Base-by-base conservation (phyloP, 1,284 basidiomycete genomes). In the Cyathus olla region DNA sequence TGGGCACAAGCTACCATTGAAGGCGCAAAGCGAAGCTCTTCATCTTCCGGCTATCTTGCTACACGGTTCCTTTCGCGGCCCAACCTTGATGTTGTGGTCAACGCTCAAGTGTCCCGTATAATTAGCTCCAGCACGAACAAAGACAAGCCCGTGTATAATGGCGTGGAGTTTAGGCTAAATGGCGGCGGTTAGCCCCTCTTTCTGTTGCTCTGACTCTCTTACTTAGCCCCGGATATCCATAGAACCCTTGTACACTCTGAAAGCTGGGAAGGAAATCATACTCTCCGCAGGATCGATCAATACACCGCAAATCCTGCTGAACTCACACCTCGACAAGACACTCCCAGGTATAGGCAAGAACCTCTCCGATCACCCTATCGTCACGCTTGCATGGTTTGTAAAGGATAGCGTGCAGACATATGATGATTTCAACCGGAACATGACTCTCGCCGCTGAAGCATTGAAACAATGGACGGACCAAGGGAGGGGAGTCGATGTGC, bases 281-380 rank as follows among this genome's bases (percentile, higher is more conserved):
- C 52, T 72, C 10, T 72, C 77, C 24, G 76, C 76, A 4, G 77
- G 74, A 4, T 57, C 59, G 19, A 59, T 75, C 19, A 65, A 66
- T 19, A 76, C 79, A 0, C 80, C 80, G 3, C 71, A 74, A 8
- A 70, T 82, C 17, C 75, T 83, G 0, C 68, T 79, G 61, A 74
- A 78, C 28, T 81, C 80, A 8, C 80, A 81, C 19, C 77, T 82
- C 51, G 80, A 80, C 57, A 53, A 55, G 2, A 64, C 72, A 3
- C 29, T 77, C 2, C 73, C 75, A 24, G 74, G 70, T 2, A 81
- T 82, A 9, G 80, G 80, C 1, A 69, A 74, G 56, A 83, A 82
- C 60, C 63, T 85, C 17, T 72, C 72, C 55, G 83, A 85, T 65
- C 83, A 84, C 27, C 48, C 48, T 19, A 50, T 50, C 9, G 27